Evolutionary conservation across 176 grass and related monocot genomes (phyloP), one percentile per base, ranked within the genome.

Genomic region (Thinopyrum elongatum): DNA sequence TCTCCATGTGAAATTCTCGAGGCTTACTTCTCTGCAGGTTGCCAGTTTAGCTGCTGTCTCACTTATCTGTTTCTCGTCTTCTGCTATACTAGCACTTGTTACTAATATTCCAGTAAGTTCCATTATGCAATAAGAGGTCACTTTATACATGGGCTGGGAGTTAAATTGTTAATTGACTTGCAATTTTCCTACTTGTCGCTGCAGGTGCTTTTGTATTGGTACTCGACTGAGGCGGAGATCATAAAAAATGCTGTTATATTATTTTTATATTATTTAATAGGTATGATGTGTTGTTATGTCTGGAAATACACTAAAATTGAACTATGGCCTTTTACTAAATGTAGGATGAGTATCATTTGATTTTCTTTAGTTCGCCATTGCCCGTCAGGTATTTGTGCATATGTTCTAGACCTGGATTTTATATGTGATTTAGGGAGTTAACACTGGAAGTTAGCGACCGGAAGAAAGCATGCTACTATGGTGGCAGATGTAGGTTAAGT

Each of bases 81-180:
- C 94, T 65, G 79, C 94, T 82, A 87, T 94, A 78, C 83, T 99
- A 78, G 90, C 94, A 80, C 94, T 99, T 88, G 87, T 86, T 79
- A 99, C 94, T 64, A 97, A 90, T 90, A 84, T 94, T 88, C 97
- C 94, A 39, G 97, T 99, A 94, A 90, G 89, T 97, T 84, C n/a
- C 15, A 33, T 92, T 87, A 73, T 77, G 69, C 60, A 42, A 76
- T 76, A 65, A 44, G 21, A 85, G 15, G 62, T 31, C 13, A 57
- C 71, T 68, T 74, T 79, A 47, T 88, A n/a, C 61, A 87, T 80
- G 35, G 75, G 5, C 58, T 55, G 33, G 7, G 31, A 67, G 42
- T 66, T 66, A 36, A 80, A 51, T 66, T 68, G 33, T 69, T 29
- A 61, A 75, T 11, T 79, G 28, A 80, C 41, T 76, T 82, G 23